phyloP scores from a whole-genome alignment of 352 stramenopile species.

The Phytophthora melonis region DNA sequence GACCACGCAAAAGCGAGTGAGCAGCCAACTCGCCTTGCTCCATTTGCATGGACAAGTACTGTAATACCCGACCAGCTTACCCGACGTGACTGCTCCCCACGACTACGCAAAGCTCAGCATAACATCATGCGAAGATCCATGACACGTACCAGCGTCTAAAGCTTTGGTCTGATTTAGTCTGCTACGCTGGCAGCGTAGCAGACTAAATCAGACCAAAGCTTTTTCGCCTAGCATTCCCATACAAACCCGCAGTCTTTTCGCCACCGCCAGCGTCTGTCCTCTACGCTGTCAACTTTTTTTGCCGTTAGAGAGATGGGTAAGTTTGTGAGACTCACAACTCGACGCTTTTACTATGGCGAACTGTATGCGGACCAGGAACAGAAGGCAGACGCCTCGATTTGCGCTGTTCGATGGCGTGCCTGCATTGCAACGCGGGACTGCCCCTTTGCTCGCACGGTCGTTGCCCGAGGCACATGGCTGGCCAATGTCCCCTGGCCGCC shows the following conservation, averaged over 20 bases:
- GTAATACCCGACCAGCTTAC: neutral
- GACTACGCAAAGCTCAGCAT: conserved; percentile 20
- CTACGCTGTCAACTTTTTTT: conserved; percentile 36
- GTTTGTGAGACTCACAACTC: conserved; percentile 12
- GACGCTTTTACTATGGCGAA: conserved; percentile 8
- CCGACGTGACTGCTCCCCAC: neutral
- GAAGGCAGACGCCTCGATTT: conserved; percentile 18
- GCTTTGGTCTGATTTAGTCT: conserved; percentile 5
- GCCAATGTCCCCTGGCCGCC: conserved; percentile 1
- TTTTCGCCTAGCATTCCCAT: conserved; percentile 4
- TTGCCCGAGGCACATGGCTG: conserved; percentile 13
- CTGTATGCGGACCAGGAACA: conserved; percentile 11
- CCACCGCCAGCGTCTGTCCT: conserved; percentile 2
- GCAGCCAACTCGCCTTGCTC: neutral
- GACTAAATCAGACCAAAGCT: conserved; percentile 6
- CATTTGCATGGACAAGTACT: neutral
- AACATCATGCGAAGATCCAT: conserved; percentile 5
- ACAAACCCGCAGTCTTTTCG: conserved; percentile 9
- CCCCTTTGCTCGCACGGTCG: conserved; percentile 20
- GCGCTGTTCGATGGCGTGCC: conserved; percentile 17
- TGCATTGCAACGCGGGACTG: conserved; percentile 11
- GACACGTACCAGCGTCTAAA: conserved; percentile 10
- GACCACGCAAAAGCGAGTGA: conserved; percentile 1
- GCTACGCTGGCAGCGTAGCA: neutral
- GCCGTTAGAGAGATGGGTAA: conserved; percentile 24